A percentile compares a stretch with the other conserved stretches of the same genome.
Evolutionary conservation across 2,329 filamentous ascomycete genomes (phyloP).

Genomic region (Pseudocercospora eumusae): DNA sequence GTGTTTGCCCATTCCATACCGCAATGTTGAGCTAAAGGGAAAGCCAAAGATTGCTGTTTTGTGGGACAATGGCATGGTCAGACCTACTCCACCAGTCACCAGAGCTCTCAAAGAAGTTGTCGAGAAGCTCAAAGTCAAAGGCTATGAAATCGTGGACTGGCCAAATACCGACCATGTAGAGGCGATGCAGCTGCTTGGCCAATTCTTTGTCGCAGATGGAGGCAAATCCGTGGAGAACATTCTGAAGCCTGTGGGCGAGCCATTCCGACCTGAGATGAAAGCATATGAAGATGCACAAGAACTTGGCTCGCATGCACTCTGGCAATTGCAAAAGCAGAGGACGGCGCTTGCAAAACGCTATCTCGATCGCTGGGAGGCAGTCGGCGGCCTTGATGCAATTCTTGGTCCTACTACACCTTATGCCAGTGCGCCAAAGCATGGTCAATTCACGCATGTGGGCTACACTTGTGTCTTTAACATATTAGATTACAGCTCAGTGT

Average conservation of each 20-base stretch:
- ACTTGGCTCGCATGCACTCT: constrained; percentile 48
- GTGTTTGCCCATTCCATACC: constrained; percentile 57
- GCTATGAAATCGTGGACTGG: constrained; percentile 61
- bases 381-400: constrained; percentile 48
- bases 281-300: constrained; percentile 48
- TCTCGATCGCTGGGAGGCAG: constrained; percentile 49
- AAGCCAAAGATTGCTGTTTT: constrained; percentile 63
- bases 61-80: constrained; percentile 61
- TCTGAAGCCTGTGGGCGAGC: constrained; percentile 46
- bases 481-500: constrained; percentile 50
- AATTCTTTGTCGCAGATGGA: constrained; percentile 55
- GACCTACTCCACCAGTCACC: constrained; percentile 60
- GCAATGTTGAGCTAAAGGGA: constrained; percentile 44
- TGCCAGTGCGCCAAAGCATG: constrained; percentile 43
- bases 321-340: constrained; percentile 53
- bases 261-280: constrained; percentile 53
- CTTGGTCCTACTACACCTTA: constrained; percentile 51
- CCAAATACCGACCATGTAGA: constrained; percentile 55
- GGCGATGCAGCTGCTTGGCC: constrained; percentile 51
- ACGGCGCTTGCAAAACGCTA: constrained; percentile 45
- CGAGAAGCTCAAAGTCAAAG: constrained; percentile 52
- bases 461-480: constrained; percentile 50
- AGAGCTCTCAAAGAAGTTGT: constrained; percentile 59
- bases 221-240: constrained; percentile 50
- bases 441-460: constrained; percentile 49